Conservation (phyloP, 208 protist genomes). For the Plasmodiophora brassicae region DNA sequence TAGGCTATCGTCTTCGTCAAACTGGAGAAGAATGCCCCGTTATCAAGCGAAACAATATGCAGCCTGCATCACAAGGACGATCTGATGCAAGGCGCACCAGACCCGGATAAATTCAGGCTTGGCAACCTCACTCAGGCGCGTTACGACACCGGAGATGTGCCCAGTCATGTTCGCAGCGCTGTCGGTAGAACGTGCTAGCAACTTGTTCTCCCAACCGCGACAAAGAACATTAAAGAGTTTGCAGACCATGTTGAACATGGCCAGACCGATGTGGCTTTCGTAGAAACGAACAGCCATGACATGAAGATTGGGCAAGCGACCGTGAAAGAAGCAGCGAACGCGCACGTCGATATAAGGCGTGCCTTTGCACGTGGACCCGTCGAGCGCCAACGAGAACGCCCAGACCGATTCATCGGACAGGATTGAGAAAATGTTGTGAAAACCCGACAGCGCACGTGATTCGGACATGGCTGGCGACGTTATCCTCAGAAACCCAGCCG, state of each 20-base stretch:
- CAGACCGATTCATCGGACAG: background rate
- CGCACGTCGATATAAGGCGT: too few relatives aligned
- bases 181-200: background rate
- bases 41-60: background rate
- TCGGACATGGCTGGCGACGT: background rate
- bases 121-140: background rate
- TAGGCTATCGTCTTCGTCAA: background rate
- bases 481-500: background rate
- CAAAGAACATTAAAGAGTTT: background rate
- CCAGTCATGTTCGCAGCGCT: background rate
- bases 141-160: background rate
- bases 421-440: background rate
- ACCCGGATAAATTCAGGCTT: background rate
- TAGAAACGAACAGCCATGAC: too few relatives aligned
- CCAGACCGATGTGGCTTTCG: too few relatives aligned
- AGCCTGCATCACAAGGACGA: background rate
- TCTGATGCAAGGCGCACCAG: constrained; percentile 6
- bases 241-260: too few relatives aligned
- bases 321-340: too few relatives aligned
- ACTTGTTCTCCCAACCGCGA: background rate
- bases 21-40: background rate
- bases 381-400: background rate
- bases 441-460: background rate
- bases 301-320: too few relatives aligned
- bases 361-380: background rate